Evolutionary conservation across 768 basidiomycete species (phyloP), one percentile per base, ranked within the genome.

Genomic region (Dictyophora rubrovolvata): DNA sequence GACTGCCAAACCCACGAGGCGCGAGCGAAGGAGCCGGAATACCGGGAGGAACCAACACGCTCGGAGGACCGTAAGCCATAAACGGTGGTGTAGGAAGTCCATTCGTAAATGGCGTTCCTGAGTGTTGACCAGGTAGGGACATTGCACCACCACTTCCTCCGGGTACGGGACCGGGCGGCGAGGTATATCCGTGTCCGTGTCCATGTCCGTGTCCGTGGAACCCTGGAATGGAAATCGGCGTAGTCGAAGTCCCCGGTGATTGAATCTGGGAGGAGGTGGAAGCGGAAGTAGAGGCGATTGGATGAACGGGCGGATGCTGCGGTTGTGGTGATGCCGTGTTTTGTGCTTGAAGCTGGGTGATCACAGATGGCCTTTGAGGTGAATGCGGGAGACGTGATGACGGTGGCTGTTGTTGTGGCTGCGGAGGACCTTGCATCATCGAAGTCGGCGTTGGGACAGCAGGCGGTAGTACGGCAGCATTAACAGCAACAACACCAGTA

Each of bases 181-280:
- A 49, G 48, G 10, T 22, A 49, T 49, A 18, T 9, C 22, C 18
- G 22, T 22, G 22, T 22, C 48, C 22, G 48, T 18, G 22, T 18
- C 18, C 48, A 9, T 22, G 22, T 49, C 18, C 48, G 22, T 49
- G 53, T 17, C 23, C 35, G 12, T 54, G 59, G 21, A 42, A 50
- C 2, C 54, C 59, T 37, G 20, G n/a, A n/a, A 59, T 37, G 21
- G 50, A 52, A 23, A 54, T 55, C n/a, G 59, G 53, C 9, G 53
- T 55, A 9, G 42, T 60, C 23, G 59, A 55, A 16, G 54, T 46
- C 47, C 53, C 59, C 9, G 59, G 59, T 35, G 58, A 52, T 35
- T 56, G 52, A 35, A 56, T 49, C 33, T 56, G 55, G 17, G 55
- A 56, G 7, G 57, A 18, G 49, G 18, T 4, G 49, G 33, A 42